Base-by-base conservation (phyloP, 345 rosid genomes). In the Ceriops zippeliana region DNA sequence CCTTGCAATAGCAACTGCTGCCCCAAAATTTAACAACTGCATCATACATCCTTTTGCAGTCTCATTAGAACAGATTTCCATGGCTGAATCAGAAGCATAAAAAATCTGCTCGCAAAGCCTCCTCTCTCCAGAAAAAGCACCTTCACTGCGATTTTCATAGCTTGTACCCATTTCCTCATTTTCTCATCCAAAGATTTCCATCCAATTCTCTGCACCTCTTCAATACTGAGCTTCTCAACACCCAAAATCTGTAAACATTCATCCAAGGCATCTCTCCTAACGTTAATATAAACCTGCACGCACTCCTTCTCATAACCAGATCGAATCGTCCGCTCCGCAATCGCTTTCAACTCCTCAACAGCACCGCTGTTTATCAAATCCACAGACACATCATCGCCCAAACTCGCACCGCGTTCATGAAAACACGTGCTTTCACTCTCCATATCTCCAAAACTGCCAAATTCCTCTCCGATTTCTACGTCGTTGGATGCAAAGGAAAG, bases 111-210 rank as follows among this genome's bases (percentile, higher is more conserved):
- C 98, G 61, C 96, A 91, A 28, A 87, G 85, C 85, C 82, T 83
- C 72, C 79, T 91, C 74, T 95, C 99, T 6, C 96, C 93, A n/a
- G 80, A 80, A 60, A 66, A 80, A 91, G 88, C 70, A 85, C 93
- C 79, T 87, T 85, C 32, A 81, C 85, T 9, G 82, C 75, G 46
- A 90, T 76, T 83, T 95, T 95, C 54, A 88, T 79, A 24, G 99
- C 98, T 73, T 84, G 98, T 53, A 84, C 79, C 99, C 99, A 95
- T 67, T 85, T 91, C 89, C 87, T 95, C 98, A 95, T 91, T 81
- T 91, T 95, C 84, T 95, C 98, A 80, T 95, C 98, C 97, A 95
- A 83, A 52, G 70, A 64, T 49, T 75, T 90, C 99, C 98, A 91
- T 61, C 90, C 98, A 71, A 95, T 89, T 72, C 78, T 91, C 77